Base-by-base conservation (phyloP, 768 basidiomycete genomes). In the Terana coerulea region DNA sequence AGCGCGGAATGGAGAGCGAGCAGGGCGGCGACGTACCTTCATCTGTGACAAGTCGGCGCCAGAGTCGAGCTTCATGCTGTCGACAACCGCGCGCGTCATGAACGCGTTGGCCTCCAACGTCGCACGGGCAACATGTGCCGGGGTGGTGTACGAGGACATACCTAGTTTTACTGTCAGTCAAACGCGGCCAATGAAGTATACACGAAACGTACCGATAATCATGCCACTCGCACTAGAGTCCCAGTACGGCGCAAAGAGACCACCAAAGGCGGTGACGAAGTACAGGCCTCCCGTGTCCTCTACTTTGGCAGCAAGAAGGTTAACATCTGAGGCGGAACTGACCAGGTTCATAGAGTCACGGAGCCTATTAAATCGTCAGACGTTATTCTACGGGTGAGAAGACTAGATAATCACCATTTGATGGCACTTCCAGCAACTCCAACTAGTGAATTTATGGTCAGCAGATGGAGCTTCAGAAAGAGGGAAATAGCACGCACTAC, bases 211-310 rank as follows among this genome's bases (percentile, higher is more conserved):
- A 79, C 89, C 92, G 53, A 97, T 92, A 39, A 97, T 74, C 34
- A 89, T 67, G 0, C 92, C 93, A 17, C 86, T 87, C 25, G 97
- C 97, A 25, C 85, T 82, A 24, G 92, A 82, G 67, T 99, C 97
- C 97, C 97, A 98, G 71, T 92, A 97, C 5, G 97, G 97, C 17
- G 97, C 97, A 24, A 99, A 82, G 22, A 99, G 77, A 49, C 97
- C 97, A 34, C 87, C 88, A 73, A 99, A 98, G 6, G 93, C 95
- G 1, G 95, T 95, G 30, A 98, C 95, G 62, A 98, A 99, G 72
- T 91, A 98, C 26, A 97, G 77, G 7, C 95, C 95, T 30, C 90
- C 95, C 0, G 91, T 86, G 59, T 86, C 81, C 5, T 79, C 69
- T 41, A 86, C 92, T 30, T 83, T 78, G 3, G 77, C 80, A 2